A percentile compares a stretch with the other conserved stretches of the same genome.
Evolutionary conservation across 2,329 filamentous ascomycete genomes (phyloP).

Genomic region (Fusarium sp.): DNA sequence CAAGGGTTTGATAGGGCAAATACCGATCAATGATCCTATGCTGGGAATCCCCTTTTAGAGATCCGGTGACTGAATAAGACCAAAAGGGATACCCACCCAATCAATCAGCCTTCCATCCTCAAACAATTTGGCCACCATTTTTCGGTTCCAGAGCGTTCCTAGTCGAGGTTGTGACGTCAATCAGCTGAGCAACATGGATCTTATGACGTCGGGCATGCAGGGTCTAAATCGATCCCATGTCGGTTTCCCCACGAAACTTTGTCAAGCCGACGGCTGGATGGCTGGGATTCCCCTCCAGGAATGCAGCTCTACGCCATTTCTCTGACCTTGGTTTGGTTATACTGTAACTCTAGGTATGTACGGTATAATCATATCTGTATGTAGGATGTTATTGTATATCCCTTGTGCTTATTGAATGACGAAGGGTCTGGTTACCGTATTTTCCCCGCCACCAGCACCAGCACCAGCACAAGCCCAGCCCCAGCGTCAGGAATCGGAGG

Average conservation of each 20-base stretch:
- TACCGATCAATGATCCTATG: not conserved
- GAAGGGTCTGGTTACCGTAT: slow-evolving; percentile 14
- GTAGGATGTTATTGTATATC: slow-evolving; percentile 11
- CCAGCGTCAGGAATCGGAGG: not conserved
- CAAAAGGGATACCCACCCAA: not conserved
- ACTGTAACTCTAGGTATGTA: not conserved
- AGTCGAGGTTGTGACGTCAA: slow-evolving; percentile 43
- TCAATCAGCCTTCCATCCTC: not conserved
- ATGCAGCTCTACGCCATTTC: slow-evolving; percentile 46
- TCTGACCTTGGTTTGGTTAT: slow-evolving; percentile 22
- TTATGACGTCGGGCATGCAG: slow-evolving; percentile 45
- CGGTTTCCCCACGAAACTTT: slow-evolving; percentile 31
- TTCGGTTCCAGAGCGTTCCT: not conserved
- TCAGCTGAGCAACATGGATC: slow-evolving; percentile 27
- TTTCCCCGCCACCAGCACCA: slow-evolving; percentile 19
- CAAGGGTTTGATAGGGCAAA: slow-evolving; percentile 7
- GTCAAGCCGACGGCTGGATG: slow-evolving; percentile 24
- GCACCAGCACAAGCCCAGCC: not conserved
- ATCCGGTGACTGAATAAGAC: too few species aligned
- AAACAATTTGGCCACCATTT: slow-evolving; percentile 9
- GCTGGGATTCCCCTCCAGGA: slow-evolving; percentile 15
- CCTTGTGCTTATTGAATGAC: slow-evolving; percentile 21
- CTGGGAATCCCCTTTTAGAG: too few species aligned
- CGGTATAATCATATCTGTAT: slow-evolving; percentile 12
- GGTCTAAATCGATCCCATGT: slow-evolving; percentile 37